Conservation (phyloP, 129 eudicot genomes). For the Flaveria sonorensis region DNA sequence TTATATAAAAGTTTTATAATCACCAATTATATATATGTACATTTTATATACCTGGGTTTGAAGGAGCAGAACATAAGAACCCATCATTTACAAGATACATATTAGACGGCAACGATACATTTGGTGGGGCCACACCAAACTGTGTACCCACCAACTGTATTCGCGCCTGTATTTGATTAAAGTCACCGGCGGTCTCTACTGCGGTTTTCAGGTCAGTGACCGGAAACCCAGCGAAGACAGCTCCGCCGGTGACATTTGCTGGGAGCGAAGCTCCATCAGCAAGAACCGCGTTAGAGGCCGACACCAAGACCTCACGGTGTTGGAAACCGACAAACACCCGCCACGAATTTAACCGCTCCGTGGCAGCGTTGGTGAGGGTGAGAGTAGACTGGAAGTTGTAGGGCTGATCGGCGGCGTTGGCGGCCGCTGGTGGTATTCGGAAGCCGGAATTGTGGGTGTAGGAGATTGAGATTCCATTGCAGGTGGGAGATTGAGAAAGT, state of each 20-base stretch:
- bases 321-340: slow-evolving; percentile 60
- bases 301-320: slow-evolving; percentile 59
- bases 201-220: slow-evolving; percentile 59
- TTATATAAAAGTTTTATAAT: no score
- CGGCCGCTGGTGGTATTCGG: slow-evolving; percentile 43
- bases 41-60: slow-evolving; percentile 30
- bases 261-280: slow-evolving; percentile 59
- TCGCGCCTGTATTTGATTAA: slow-evolving; percentile 53
- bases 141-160: slow-evolving; percentile 62
- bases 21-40: background rate
- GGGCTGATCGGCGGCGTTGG: slow-evolving; percentile 44
- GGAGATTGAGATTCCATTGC: slow-evolving; percentile 56
- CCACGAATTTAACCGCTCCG: slow-evolving; percentile 53
- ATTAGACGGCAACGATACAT: slow-evolving; percentile 46
- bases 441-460: slow-evolving; percentile 47
- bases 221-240: slow-evolving; percentile 53
- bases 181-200: slow-evolving; percentile 67
- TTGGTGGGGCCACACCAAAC: slow-evolving; percentile 51
- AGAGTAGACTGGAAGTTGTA: slow-evolving; percentile 61
- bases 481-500: slow-evolving; percentile 46
- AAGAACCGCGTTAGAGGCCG: slow-evolving; percentile 54
- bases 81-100: slow-evolving; percentile 64
- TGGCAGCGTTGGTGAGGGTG: slow-evolving; percentile 50
- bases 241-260: slow-evolving; percentile 54
- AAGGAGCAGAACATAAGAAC: slow-evolving; percentile 46